A percentile compares a stretch with the other conserved stretches of the same genome.
These are phyloP conservation scores for Ensete glaucum DNA, from an alignment of 176 grass and related monocot genomes.

Conservation along the genomic window DNA sequence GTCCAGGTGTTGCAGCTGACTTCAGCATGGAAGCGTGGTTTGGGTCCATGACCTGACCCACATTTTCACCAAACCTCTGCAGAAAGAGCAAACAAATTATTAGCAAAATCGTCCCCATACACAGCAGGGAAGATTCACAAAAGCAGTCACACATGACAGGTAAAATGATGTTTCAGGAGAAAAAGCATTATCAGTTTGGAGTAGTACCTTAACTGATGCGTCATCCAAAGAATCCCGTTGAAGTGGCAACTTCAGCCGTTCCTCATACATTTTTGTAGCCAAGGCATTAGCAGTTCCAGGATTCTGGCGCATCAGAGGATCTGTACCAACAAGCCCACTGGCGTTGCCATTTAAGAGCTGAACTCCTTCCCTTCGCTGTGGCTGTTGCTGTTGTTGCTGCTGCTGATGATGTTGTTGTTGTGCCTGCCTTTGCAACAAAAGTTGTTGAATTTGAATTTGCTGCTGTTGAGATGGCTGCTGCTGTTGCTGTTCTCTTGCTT, in stretches of 20 bases:
- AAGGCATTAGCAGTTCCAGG: slow-evolving; percentile 31
- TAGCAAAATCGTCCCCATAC: no score
- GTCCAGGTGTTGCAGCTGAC: slow-evolving; percentile 62
- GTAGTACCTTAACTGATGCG: slow-evolving; percentile 8
- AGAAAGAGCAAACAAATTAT: slow-evolving; percentile 15
- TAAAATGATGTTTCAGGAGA: neutral
- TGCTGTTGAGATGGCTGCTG: neutral
- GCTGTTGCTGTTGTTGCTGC: slow-evolving; percentile 36
- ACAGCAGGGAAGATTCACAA: neutral
- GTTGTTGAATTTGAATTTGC: neutral
- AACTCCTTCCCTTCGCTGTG: slow-evolving; percentile 26
- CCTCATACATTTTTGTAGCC: slow-evolving; percentile 45
- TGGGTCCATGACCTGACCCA: slow-evolving; percentile 66
- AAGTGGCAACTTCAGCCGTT: slow-evolving; percentile 27
- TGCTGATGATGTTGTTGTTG: slow-evolving; percentile 17
- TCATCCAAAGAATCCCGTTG: slow-evolving; percentile 17
- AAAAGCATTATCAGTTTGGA: neutral
- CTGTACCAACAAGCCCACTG: slow-evolving; percentile 31
- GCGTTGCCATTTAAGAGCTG: slow-evolving; percentile 32
- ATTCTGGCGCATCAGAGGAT: slow-evolving; percentile 34
- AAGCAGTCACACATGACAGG: no score
- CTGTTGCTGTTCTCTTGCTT: neutral
- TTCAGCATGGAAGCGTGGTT: slow-evolving; percentile 72
- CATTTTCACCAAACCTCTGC: slow-evolving; percentile 89
- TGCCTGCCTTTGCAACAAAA: neutral